Base-by-base conservation (phyloP, 176 grass and related monocot genomes). In the Phyllostachys edulis region DNA sequence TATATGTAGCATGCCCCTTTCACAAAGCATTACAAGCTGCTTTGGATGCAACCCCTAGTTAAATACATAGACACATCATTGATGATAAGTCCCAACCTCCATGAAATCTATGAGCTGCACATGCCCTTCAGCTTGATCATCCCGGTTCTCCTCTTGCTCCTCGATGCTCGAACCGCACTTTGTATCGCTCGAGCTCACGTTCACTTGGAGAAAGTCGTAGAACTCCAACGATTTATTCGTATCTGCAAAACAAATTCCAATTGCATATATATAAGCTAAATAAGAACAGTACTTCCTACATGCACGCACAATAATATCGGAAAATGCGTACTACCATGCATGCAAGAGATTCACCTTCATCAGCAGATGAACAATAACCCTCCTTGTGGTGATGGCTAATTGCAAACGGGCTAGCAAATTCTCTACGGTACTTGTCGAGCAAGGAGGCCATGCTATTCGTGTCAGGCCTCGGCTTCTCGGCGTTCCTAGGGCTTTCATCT, bases 171-270 rank as follows among this genome's bases (percentile, higher is more conserved):
- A 97, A 73, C 87, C 63, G 16, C 90, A 94, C 73, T 94, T 97
- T 2, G 94, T 92, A 62, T 97, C 94, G 29, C 90, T 94, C 24
- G 87, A 94, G 89, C 67, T 88, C n/a, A 84, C 47, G 65, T 97
- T 97, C 76, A 97, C 94, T 71, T 88, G 94, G 49, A 97, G 94
- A 46, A 97, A 97, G 84, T 97, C 92, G n/a, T 94, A 94, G 75
- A 97, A 97, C 64, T 97, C 85, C 13, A 90, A 70, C 10, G 82
- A 89, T 75, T 86, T 92, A 67, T 92, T 84, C 15, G 20, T 68
- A 18, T 91, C 96, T 95, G 93, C 76, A 66, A 7, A 79, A 70
- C 51, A 82, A 26, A 73, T 60, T 37, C 21, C 9, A 67, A 26
- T 26, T 10, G 3, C 84, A 42, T 0, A 34, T 12, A 45, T 45